These are phyloP conservation scores for Glarea lozoyensis DNA, from an alignment of 495 filamentous ascomycete genomes.

Conservation along the genomic window DNA sequence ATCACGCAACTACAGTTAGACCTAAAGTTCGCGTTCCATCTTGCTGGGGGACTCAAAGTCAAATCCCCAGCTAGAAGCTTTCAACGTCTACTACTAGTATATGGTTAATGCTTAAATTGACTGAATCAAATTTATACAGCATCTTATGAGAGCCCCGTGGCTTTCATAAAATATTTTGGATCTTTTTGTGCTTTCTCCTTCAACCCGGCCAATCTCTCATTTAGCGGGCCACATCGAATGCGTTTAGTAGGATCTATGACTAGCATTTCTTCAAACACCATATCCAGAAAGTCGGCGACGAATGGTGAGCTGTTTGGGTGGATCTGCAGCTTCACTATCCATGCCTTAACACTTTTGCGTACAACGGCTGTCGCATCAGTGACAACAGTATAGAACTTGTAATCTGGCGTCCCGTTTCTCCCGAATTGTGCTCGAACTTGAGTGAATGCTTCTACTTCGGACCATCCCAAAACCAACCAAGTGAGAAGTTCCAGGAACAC, in stretches of 20 bases:
- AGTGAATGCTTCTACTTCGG: background rate
- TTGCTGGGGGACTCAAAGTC: too few species aligned
- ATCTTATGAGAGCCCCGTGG: too few species aligned
- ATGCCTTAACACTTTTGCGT: background rate
- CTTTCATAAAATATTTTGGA: background rate
- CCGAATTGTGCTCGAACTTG: background rate
- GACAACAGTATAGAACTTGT: background rate
- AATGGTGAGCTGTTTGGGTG: background rate
- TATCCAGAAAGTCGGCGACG: background rate
- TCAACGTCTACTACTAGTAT: too few species aligned
- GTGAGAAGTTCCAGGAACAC: slow-evolving; percentile 29
- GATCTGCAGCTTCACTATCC: background rate
- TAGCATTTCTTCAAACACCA: background rate
- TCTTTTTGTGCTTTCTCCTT: background rate
- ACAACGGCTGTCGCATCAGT: background rate
- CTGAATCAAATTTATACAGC: too few species aligned
- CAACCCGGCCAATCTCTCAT: background rate
- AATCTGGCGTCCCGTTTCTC: background rate
- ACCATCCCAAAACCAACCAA: slow-evolving; percentile 4
- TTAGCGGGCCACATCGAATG: background rate
- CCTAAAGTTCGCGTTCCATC: too few species aligned
- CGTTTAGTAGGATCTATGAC: background rate
- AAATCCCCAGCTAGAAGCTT: too few species aligned
- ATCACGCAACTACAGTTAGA: too few species aligned
- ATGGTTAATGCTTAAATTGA: too few species aligned